These are phyloP conservation scores for Nakazawaea ernobii DNA, from an alignment of 805 yeast genomes.

Conservation along the genomic window DNA sequence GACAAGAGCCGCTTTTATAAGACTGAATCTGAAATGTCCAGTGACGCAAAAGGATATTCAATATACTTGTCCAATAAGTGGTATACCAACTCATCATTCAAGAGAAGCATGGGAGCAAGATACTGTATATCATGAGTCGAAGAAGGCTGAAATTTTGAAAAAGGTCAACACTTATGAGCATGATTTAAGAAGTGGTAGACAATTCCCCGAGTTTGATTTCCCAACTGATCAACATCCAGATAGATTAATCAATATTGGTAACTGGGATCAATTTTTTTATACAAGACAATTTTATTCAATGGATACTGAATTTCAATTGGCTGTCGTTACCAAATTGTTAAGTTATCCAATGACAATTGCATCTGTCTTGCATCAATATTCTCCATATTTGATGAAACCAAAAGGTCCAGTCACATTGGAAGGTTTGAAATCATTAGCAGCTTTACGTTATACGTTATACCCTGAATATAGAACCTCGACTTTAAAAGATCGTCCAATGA, in stretches of 20 bases:
- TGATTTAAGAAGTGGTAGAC: conserved; percentile 89
- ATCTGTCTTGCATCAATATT: conserved; percentile 71
- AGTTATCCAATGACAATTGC: conserved; percentile 91
- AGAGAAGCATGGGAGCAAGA: conserved; percentile 87
- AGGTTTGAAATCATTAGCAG: conserved; percentile 91
- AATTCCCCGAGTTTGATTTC: conserved; percentile 92
- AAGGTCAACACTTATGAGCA: conserved; percentile 92
- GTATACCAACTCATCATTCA: conserved; percentile 94
- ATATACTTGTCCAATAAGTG: conserved; percentile 88
- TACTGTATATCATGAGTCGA: conserved; percentile 57
- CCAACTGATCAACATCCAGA: conserved; percentile 78
- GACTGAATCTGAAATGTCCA: conserved; percentile 86
- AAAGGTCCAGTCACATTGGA: conserved; percentile 86
- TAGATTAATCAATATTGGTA: conserved; percentile 65
- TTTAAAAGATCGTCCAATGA: conserved; percentile 80
- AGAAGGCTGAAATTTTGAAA: conserved; percentile 67
- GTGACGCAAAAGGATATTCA: conserved; percentile 76
- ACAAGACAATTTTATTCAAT: conserved; percentile 90
- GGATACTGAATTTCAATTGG: conserved; percentile 95
- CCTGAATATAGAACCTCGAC: conserved; percentile 58
- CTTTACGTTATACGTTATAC: conserved; percentile 82
- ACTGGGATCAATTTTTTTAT: conserved; percentile 92
- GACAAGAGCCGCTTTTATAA: conserved; percentile 85
- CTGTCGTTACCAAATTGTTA: conserved; percentile 90
- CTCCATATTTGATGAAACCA: conserved; percentile 79